A percentile compares a stretch with the other conserved stretches of the same genome.
These are phyloP conservation scores for Nicotiana paniculata DNA, from an alignment of 257 asterid species.

Conservation along the genomic window DNA sequence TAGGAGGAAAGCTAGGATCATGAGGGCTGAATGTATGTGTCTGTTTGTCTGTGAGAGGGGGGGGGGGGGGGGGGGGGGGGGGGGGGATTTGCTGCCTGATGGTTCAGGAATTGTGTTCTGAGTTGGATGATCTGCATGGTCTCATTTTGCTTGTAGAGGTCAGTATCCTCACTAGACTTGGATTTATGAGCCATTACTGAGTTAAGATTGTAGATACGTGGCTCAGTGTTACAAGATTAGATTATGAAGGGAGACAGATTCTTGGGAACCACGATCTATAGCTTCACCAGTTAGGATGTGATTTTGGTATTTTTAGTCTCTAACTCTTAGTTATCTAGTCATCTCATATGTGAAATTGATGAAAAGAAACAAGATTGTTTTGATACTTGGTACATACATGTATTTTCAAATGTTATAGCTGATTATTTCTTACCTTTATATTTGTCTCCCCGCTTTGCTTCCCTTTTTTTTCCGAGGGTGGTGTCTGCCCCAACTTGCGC, in stretches of 20 bases:
- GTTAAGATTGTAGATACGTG: too few relatives aligned
- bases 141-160: background rate
- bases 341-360: background rate
- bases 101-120: background rate
- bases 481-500: too few relatives aligned
- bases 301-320: background rate
- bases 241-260: background rate
- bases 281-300: background rate
- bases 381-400: too few relatives aligned
- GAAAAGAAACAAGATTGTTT: background rate
- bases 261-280: background rate
- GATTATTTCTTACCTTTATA: background rate
- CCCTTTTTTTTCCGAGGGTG: background rate
- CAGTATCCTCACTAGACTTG: background rate
- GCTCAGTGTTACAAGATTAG: background rate
- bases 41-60: background rate
- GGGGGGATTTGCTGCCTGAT: background rate
- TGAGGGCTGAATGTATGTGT: background rate
- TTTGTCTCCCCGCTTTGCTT: background rate
- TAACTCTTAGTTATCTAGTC: background rate
- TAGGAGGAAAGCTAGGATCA: background rate
- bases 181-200: too few relatives aligned
- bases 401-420: background rate
- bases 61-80: too few relatives aligned
- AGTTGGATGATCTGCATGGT: background rate